These are phyloP conservation scores for Cryptosporidium ubiquitum DNA, from an alignment of 169 alveolate genomes.

Conservation along the genomic window DNA sequence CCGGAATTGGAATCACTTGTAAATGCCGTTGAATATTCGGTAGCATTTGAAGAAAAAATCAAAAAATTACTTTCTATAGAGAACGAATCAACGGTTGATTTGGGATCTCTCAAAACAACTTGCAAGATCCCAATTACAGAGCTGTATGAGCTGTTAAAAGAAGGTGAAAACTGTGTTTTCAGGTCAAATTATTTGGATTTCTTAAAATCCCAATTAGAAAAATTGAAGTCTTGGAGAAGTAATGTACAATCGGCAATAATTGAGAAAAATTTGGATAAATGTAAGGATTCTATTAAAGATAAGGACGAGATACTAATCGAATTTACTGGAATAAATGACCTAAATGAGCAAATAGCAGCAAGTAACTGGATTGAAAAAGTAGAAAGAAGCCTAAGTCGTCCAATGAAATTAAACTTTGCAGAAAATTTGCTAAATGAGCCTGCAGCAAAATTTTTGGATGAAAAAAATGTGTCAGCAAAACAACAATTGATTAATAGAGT, in stretches of 20 bases:
- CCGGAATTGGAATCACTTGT: constrained; percentile 28
- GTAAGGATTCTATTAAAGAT: constrained; percentile 66
- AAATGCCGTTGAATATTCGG: constrained; percentile 11
- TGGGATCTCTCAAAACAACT: neutral
- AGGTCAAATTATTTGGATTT: constrained; percentile 13
- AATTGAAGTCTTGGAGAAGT: constrained; percentile 52
- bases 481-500: constrained; percentile 64
- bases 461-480: constrained; percentile 40
- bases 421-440: constrained; percentile 67
- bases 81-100: neutral
- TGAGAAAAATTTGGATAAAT: constrained; percentile 64
- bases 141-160: constrained; percentile 31
- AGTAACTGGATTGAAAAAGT: constrained; percentile 74
- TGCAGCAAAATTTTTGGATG: constrained; percentile 62
- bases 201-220: constrained; percentile 30
- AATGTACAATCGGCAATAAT: constrained; percentile 62
- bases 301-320: constrained; percentile 58
- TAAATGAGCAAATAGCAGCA: constrained; percentile 70
- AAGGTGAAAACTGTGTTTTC: constrained; percentile 35
- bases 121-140: constrained; percentile 13
- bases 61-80: constrained; percentile 1
- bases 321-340: constrained; percentile 53
- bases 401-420: constrained; percentile 62
- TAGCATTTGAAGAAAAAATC: constrained; percentile 22
- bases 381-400: constrained; percentile 53